Evolutionary conservation across 495 filamentous ascomycete species (phyloP).

Genomic region (Pseudoneurospora amorphoporcata): DNA sequence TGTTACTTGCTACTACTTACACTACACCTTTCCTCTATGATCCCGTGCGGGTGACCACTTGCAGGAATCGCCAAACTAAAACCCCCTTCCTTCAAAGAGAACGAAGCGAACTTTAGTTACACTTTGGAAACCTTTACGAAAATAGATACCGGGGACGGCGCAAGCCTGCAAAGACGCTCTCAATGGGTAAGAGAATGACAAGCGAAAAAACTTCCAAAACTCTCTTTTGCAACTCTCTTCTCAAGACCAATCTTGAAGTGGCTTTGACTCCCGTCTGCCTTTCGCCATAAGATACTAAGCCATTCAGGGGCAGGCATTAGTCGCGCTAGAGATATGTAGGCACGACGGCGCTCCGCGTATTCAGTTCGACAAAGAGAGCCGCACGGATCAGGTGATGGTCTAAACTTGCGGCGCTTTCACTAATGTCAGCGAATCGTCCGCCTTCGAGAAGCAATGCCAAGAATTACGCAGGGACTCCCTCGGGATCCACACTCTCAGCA

Average conservation of each 20-base stretch:
- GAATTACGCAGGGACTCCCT: not conserved
- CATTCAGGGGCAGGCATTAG: not conserved
- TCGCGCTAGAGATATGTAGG: not conserved
- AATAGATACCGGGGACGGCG: not conserved
- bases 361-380: not conserved
- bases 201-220: too few species aligned
- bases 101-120: not conserved
- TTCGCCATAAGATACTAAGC: not conserved
- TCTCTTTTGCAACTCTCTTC: not conserved
- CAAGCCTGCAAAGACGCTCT: not conserved
- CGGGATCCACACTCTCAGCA: not conserved
- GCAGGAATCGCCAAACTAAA: not conserved
- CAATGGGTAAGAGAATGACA: too few species aligned
- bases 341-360: not conserved
- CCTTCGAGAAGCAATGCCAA: not conserved
- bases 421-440: not conserved
- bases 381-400: not conserved
- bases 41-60: not conserved
- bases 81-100: not conserved
- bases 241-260: not conserved
- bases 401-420: not conserved
- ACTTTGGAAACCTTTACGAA: not conserved
- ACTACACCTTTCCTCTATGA: not conserved
- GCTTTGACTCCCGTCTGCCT: not conserved
- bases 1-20: not conserved